Conservation (phyloP, 2,329 filamentous ascomycete species). For the Metarhizium robertsii region DNA sequence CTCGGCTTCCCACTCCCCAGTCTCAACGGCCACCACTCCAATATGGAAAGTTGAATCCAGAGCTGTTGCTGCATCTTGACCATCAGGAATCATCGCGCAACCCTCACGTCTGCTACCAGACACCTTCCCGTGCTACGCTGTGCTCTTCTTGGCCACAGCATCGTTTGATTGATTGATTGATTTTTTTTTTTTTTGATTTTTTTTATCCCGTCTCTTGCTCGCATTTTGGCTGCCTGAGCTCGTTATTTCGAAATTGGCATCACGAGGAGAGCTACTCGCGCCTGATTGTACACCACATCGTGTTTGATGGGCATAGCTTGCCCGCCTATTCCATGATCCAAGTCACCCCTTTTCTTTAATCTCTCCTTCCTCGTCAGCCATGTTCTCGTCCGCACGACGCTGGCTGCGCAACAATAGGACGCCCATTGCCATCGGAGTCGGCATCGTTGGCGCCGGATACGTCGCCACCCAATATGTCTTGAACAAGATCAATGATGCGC, state of each 20-base stretch:
- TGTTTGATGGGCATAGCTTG: background rate
- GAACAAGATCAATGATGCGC: slow-evolving; percentile 82
- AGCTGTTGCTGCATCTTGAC: background rate
- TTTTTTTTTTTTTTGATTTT: background rate
- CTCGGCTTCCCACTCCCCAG: background rate
- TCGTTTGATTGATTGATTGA: background rate
- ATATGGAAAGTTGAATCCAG: background rate
- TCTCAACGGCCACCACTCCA: background rate
- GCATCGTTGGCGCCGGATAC: slow-evolving; percentile 83
- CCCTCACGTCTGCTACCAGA: background rate
- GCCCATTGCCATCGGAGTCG: slow-evolving; percentile 78
- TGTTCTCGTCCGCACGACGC: slow-evolving; percentile 66
- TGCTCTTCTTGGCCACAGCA: background rate
- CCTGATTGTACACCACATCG: background rate
- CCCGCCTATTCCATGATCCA: slow-evolving; percentile 1
- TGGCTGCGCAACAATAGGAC: slow-evolving; percentile 92
- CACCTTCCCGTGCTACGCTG: too few relatives aligned
- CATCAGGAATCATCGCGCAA: background rate
- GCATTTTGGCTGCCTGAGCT: background rate
- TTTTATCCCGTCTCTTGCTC: background rate
- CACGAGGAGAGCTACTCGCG: background rate
- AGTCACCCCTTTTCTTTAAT: background rate
- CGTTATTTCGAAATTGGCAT: background rate
- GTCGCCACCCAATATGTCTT: slow-evolving; percentile 88
- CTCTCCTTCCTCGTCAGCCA: slow-evolving; percentile 17